Evolutionary conservation across 2,329 filamentous ascomycete genomes (phyloP), one percentile per base, ranked within the genome.

Genomic region (Paraphoma sp.): DNA sequence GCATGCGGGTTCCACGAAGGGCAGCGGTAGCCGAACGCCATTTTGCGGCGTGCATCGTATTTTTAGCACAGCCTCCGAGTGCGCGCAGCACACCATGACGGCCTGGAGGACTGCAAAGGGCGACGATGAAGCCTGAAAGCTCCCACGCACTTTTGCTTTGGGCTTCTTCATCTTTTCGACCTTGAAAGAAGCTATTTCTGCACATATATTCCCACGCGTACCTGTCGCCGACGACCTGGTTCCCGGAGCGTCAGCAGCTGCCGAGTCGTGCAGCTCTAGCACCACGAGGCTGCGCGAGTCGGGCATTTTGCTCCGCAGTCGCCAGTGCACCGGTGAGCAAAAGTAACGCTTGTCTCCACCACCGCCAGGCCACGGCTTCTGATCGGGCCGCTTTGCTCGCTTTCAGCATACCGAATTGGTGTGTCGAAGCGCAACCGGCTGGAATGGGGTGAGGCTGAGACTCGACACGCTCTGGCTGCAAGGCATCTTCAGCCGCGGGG

Each of bases 401-500:
- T 31, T 57, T 12, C n/a, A 18, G 36, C 31, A 29, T 23, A 18
- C 16, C 33, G 38, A 44, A 49, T 49, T 54, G 52, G 56, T 43
- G 6, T 47, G 18, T 44, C 42, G 16, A 50, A 54, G 44, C 61
- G 52, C 52, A 18, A 29, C 44, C 48, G 56, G 44, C 30, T 60
- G 54, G 53, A 44, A 55, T 57, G 56, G 50, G 46, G 47, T 53
- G 57, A 56, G 61, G 56, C 64, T 66, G 63, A 67, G 56, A 45
- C 18, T 44, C 38, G 48, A 46, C 47, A 43, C 53, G 55, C 57
- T 54, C 45, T 64, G 54, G 54, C 57, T 57, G 52, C 49, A 57
- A 60, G 56, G 51, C 57, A 52, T 51, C 48, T 56, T 58, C 57
- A 68, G 59, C 64, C 54, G 49, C 53, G 38, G 50, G 33, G 53